Conservation (phyloP, 495 filamentous ascomycete species). For the Aspergillus mulundensis region DNA sequence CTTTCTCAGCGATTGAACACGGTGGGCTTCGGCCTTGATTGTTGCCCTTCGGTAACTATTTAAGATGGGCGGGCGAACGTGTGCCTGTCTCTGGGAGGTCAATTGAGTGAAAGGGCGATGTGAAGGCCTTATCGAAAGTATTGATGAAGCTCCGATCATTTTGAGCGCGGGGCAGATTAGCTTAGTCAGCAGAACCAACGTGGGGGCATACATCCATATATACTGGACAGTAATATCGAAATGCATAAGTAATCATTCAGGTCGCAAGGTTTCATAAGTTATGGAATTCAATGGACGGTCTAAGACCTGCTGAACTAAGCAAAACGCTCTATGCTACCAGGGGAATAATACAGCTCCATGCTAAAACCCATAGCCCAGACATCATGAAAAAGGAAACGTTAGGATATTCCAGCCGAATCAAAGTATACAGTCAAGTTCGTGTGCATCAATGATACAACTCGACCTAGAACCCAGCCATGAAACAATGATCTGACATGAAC, state of each 20-base stretch:
- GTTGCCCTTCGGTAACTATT: not conserved
- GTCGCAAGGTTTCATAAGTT: not conserved
- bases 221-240: too few relatives aligned
- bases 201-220: too few relatives aligned
- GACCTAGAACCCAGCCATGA: not conserved
- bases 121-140: too few relatives aligned
- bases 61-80: not conserved
- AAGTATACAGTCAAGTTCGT: not conserved
- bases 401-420: not conserved
- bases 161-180: not conserved
- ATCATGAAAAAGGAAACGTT: not conserved
- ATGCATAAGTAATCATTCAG: not conserved
- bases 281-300: not conserved
- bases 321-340: not conserved
- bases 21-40: too few relatives aligned
- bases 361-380: not conserved
- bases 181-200: not conserved
- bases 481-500: conserved; percentile 1
- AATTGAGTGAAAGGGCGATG: not conserved
- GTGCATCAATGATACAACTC: not conserved
- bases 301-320: not conserved
- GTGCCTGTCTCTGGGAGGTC: not conserved
- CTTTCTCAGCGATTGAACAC: not conserved
- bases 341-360: conserved; percentile 4
- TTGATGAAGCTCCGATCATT: not conserved